Evolutionary conservation across 2,329 filamentous ascomycete species (phyloP).

Genomic region (Chalara sp.): DNA sequence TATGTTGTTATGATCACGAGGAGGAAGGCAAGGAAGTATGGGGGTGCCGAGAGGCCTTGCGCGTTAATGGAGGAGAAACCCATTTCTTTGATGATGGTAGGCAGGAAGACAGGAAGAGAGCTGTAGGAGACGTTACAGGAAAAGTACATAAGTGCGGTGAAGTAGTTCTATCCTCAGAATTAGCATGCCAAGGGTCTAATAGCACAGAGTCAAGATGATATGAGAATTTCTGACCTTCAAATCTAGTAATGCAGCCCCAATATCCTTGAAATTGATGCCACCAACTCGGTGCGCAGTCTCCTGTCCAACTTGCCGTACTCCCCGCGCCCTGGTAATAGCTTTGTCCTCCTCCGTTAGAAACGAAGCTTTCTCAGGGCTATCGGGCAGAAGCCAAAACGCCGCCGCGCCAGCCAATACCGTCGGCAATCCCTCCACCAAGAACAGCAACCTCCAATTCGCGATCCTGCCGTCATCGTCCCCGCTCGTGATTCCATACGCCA

Average conservation of each 20-base stretch:
- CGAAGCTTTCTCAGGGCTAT: slow-evolving; percentile 43
- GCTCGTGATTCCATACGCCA: slow-evolving; percentile 63
- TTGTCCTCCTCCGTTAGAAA: slow-evolving; percentile 39
- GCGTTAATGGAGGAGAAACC: slow-evolving; percentile 60
- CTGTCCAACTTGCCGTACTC: slow-evolving; percentile 45
- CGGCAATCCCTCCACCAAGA: slow-evolving; percentile 59
- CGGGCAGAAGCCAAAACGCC: slow-evolving; percentile 47
- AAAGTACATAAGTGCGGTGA: slow-evolving; percentile 44
- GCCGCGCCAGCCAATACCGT: slow-evolving; percentile 46
- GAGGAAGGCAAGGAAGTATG: slow-evolving; percentile 61
- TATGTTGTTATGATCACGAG: slow-evolving; percentile 54
- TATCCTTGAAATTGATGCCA: slow-evolving; percentile 37
- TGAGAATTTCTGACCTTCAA: slow-evolving; percentile 28
- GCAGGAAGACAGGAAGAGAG: slow-evolving; percentile 58
- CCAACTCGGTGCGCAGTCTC: slow-evolving; percentile 41
- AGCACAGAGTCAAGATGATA: no score
- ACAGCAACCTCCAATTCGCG: slow-evolving; percentile 56
- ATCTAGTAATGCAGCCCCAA: slow-evolving; percentile 39
- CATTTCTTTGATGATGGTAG: slow-evolving; percentile 57
- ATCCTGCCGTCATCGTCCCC: slow-evolving; percentile 41
- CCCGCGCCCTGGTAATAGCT: slow-evolving; percentile 45
- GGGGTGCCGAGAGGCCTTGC: slow-evolving; percentile 66
- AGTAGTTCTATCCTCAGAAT: slow-evolving; percentile 13
- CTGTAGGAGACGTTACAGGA: slow-evolving; percentile 59
- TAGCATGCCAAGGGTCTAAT: neutral